Evolutionary conservation across 1,284 basidiomycete genomes (phyloP).

Genomic region (Leccinum brunneo-olivaceum): DNA sequence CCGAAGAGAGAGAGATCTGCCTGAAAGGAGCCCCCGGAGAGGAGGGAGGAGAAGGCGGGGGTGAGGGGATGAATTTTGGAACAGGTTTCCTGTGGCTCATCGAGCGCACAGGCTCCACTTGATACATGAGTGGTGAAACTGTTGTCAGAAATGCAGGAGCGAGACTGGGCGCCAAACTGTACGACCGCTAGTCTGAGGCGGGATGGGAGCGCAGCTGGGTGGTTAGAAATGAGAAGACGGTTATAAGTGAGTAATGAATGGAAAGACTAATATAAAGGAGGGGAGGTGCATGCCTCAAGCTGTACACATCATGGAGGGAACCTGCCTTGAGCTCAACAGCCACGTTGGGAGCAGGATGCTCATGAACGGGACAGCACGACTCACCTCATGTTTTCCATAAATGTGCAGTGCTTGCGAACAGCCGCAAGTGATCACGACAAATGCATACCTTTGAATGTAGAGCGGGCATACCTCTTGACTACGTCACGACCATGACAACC

Average conservation of each 20-base stretch:
- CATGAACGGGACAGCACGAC: constrained; percentile 30
- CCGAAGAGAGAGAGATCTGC: constrained; percentile 26
- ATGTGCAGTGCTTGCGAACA: constrained; percentile 29
- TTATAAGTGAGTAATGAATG: constrained; percentile 30
- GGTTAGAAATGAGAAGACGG: constrained; percentile 27
- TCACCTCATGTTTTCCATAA: constrained; percentile 35
- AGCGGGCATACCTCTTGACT: constrained; percentile 16
- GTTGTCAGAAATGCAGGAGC: constrained; percentile 8
- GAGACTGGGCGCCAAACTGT: constrained; percentile 10
- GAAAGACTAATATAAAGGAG: constrained; percentile 29
- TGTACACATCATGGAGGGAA: constrained; percentile 30
- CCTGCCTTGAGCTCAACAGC: constrained; percentile 32
- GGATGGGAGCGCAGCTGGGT: constrained; percentile 24
- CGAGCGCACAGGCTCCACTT: constrained; percentile 30
- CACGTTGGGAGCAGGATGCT: constrained; percentile 32
- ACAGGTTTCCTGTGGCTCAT: constrained; percentile 64
- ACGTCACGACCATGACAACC: constrained; percentile 24
- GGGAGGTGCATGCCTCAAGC: constrained; percentile 27
- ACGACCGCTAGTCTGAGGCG: constrained; percentile 10
- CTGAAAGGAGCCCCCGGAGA: constrained; percentile 26
- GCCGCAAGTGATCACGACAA: constrained; percentile 33
- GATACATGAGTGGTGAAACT: constrained; percentile 19
- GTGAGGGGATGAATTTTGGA: constrained; percentile 56
- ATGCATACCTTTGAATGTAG: constrained; percentile 23
- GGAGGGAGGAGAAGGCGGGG: constrained; percentile 39